These are phyloP conservation scores for Penicillium crustosum DNA, from an alignment of 2,329 filamentous ascomycete genomes.

Conservation along the genomic window DNA sequence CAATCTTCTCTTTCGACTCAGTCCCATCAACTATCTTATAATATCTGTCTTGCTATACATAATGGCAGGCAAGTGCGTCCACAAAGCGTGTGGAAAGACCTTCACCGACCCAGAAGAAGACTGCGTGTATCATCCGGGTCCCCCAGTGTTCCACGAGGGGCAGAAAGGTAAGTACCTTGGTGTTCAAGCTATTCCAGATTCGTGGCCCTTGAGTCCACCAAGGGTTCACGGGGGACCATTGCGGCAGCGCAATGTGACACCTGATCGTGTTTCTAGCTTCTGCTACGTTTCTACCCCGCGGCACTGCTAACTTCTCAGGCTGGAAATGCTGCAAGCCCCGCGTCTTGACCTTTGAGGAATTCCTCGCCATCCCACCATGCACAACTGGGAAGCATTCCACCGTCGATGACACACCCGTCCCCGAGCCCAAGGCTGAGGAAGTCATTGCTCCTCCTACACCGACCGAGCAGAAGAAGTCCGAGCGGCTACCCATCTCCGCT, in stretches of 20 bases:
- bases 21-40: neutral
- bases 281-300: neutral
- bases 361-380: conserved; percentile 88
- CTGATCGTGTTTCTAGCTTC: neutral
- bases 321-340: conserved; percentile 99
- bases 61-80: conserved; percentile 73
- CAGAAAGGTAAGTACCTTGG: conserved; percentile 75
- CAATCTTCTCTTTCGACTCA: conserved; percentile 2
- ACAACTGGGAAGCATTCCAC: conserved; percentile 90
- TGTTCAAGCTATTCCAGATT: conserved; percentile 22
- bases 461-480: conserved; percentile 18
- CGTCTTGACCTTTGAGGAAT: conserved; percentile 96
- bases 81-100: conserved; percentile 89
- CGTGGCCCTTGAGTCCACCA: conserved; percentile 10
- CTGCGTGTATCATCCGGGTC: conserved; percentile 89
- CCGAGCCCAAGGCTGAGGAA: conserved; percentile 42
- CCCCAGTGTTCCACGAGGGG: conserved; percentile 94
- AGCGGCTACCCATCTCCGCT: conserved; percentile 23
- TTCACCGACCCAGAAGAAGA: conserved; percentile 79
- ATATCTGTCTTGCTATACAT: conserved; percentile 11
- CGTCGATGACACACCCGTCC: conserved; percentile 67
- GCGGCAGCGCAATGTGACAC: neutral
- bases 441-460: conserved; percentile 27
- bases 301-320: conserved; percentile 54
- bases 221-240: conserved; percentile 13